Evolutionary conservation across 306 rosid genomes (phyloP).

Genomic region (Vigna trinervia): DNA sequence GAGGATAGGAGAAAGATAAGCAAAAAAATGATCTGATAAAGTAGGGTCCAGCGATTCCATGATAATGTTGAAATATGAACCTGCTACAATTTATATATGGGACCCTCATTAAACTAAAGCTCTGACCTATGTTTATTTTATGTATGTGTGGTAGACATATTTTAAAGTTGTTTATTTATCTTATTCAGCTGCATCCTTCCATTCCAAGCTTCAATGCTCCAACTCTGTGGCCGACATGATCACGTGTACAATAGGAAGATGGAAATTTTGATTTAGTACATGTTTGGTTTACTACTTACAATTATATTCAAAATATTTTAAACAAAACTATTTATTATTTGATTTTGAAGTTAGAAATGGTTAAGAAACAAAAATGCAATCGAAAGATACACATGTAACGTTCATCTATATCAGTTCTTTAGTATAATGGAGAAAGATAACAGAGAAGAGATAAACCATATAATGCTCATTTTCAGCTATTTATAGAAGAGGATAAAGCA

Average conservation of each 20-base stretch:
- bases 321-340: too few relatives aligned
- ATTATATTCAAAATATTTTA: too few relatives aligned
- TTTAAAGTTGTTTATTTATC: slow-evolving; percentile 6
- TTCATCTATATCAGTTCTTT: not conserved
- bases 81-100: slow-evolving; percentile 2
- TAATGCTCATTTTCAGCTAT: not conserved
- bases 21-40: slow-evolving; percentile 16
- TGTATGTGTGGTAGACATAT: not conserved
- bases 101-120: slow-evolving; percentile 19
- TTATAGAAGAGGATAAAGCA: not conserved
- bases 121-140: not conserved
- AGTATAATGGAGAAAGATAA: not conserved
- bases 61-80: not conserved
- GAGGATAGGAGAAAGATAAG: too few relatives aligned
- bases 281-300: too few relatives aligned
- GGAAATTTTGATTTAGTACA: not conserved
- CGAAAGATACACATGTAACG: too few relatives aligned
- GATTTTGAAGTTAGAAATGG: too few relatives aligned
- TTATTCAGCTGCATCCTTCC: slow-evolving; percentile 11
- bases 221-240: not conserved
- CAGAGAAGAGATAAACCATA: too few relatives aligned
- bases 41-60: slow-evolving; percentile 34
- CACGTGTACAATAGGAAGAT: not conserved
- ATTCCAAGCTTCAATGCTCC: not conserved
- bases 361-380: too few relatives aligned